Evolutionary conservation across 2,329 filamentous ascomycete species (phyloP).

Genomic region (Penicillium griseofulvum): DNA sequence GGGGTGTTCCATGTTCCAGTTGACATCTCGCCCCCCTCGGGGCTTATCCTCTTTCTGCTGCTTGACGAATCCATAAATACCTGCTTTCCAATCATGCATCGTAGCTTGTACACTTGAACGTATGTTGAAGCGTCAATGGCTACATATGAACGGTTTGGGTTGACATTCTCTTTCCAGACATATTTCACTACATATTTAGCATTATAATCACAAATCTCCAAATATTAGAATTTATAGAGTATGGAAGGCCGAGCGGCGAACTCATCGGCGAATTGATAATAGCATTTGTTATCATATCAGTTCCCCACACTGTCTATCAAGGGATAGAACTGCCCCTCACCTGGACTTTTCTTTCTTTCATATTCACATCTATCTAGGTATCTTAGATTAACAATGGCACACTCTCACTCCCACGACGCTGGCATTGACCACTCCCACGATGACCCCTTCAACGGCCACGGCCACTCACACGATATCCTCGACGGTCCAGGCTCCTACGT

Average conservation of each 20-base stretch:
- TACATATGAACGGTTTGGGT: not conserved
- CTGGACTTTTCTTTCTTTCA: conserved; percentile 1
- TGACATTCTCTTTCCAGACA: not conserved
- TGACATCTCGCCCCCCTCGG: conserved; percentile 14
- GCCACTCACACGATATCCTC: conserved; percentile 93
- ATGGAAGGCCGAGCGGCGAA: conserved; percentile 12
- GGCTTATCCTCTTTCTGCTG: conserved; percentile 19
- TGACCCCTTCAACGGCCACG: conserved; percentile 63
- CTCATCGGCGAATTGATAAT: conserved; percentile 18
- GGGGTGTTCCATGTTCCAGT: conserved; percentile 14
- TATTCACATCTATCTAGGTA: not conserved
- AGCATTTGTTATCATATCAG: conserved; percentile 18
- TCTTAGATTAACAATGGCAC: conserved; percentile 27
- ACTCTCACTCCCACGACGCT: conserved; percentile 43
- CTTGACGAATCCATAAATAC: conserved; percentile 26
- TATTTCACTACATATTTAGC: too few species aligned
- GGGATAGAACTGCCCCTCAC: conserved; percentile 14
- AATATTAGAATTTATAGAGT: too few species aligned
- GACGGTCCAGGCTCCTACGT: conserved; percentile 89
- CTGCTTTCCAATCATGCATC: conserved; percentile 6
- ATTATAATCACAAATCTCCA: not conserved
- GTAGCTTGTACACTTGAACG: not conserved
- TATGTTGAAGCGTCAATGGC: not conserved
- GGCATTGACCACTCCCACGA: conserved; percentile 52
- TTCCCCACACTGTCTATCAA: conserved; percentile 14